A percentile compares a stretch with the other conserved stretches of the same genome.
phyloP scores from a whole-genome alignment of 257 asterid species.

The Nyctanthes arbortristis region DNA sequence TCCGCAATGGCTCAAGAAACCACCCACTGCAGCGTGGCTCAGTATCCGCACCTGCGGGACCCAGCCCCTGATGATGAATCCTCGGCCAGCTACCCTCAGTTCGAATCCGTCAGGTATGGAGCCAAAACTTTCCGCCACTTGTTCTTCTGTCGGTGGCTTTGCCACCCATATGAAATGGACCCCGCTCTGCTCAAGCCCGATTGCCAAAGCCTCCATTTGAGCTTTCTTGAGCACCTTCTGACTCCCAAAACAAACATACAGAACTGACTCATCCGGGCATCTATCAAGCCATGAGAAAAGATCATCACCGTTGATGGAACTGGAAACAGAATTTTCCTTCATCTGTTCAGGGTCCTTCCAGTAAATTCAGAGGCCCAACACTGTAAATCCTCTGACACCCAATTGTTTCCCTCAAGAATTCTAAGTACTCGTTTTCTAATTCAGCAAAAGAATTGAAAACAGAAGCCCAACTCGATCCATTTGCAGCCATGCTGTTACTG shows the following conservation, averaged over 20 bases:
- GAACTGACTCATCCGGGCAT: slow-evolving; percentile 48
- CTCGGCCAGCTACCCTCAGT: slow-evolving; percentile 42
- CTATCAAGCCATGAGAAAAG: slow-evolving; percentile 52
- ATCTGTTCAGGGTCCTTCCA: slow-evolving; percentile 26
- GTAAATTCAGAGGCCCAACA: slow-evolving; percentile 56
- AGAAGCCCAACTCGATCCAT: slow-evolving; percentile 51
- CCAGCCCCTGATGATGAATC: slow-evolving; percentile 64
- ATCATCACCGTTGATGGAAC: not conserved
- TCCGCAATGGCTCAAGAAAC: slow-evolving; percentile 79
- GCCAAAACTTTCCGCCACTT: slow-evolving; percentile 49
- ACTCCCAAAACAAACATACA: slow-evolving; percentile 76
- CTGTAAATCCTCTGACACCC: slow-evolving; percentile 47
- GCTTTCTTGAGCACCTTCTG: slow-evolving; percentile 53
- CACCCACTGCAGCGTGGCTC: slow-evolving; percentile 57
- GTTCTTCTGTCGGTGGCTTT: slow-evolving; percentile 46
- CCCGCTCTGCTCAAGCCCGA: slow-evolving; percentile 63
- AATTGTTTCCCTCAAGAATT: slow-evolving; percentile 28
- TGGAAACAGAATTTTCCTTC: not conserved
- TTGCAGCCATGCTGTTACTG: slow-evolving; percentile 40
- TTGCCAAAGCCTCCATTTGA: slow-evolving; percentile 61
- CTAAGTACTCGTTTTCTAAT: slow-evolving; percentile 54
- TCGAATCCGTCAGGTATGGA: slow-evolving; percentile 50
- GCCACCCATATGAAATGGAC: slow-evolving; percentile 61
- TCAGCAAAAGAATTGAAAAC: slow-evolving; percentile 51
- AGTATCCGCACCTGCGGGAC: slow-evolving; percentile 67